Evolutionary conservation across 176 grass and related monocot genomes (phyloP), one percentile per base, ranked within the genome.

Genomic region (Paspalum notatum): DNA sequence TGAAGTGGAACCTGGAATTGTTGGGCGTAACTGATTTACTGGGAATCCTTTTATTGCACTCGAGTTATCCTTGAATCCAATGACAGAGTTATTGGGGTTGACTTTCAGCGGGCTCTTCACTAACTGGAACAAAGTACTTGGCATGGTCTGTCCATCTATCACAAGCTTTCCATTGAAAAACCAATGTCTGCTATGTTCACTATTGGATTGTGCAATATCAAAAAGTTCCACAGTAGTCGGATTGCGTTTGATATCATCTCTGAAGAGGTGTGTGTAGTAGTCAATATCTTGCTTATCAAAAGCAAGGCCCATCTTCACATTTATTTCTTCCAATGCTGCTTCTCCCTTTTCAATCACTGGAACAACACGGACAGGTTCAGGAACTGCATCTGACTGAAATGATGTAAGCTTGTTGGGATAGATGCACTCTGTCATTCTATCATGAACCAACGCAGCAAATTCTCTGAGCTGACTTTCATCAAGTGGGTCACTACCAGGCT

Each of bases 211-310:
- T 44, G 91, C 94, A 66, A 97, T 91, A 63, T 97, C 94, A 85
- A 97, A 97, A 54, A 97, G 89, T 74, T 94, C 91, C 41, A 97
- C 94, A 5, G 79, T 94, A 38, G 94, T 97, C 44, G 91, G 94
- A 66, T 94, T 90, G 45, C 91, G 58, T 65, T 97, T 97, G 61
- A 97, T 90, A 47, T 94, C 94, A 82, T 97, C 91, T 75, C 86
- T 94, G 62, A 97, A 97, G 26, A 97, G 84, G 12, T 62, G 74
- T 0, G 91, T 97, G 43, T 97, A 97, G 79, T 97, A 97, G 26
- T 90, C 75, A 62, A 97, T 86, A 86, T 97, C 94, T 62, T 97
- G 94, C 69, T 97, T 87, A 86, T 97, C 94, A 79, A 97, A 97
- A 62, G 94, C 91, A 85, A 97, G 81, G 8, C 94, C 94, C 91